Evolutionary conservation across 352 stramenopile genomes (phyloP).

Genomic region (Phytophthora pinifolia): DNA sequence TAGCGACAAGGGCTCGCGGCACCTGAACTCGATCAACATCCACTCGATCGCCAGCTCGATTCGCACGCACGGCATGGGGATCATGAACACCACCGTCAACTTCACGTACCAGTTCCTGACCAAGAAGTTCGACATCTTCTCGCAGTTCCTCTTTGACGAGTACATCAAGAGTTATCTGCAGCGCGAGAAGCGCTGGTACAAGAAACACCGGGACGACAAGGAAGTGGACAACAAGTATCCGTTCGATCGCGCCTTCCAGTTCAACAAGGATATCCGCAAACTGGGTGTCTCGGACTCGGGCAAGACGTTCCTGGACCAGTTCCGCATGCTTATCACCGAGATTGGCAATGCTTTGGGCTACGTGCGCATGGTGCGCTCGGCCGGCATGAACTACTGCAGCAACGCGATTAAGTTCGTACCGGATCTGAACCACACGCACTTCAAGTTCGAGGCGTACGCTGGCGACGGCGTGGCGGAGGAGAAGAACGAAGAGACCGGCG

Average conservation of each 20-base stretch:
- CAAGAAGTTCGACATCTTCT: constrained; percentile 91
- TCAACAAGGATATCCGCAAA: constrained; percentile 92
- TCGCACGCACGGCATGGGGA: constrained; percentile 94
- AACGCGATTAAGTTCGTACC: constrained; percentile 93
- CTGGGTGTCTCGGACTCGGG: constrained; percentile 83
- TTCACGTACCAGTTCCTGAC: constrained; percentile 95
- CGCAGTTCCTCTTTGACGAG: constrained; percentile 93
- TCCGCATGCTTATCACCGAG: constrained; percentile 90
- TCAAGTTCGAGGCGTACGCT: constrained; percentile 77
- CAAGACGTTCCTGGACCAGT: constrained; percentile 90
- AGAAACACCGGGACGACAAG: constrained; percentile 89
- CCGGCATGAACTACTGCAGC: constrained; percentile 92
- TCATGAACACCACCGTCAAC: constrained; percentile 96
- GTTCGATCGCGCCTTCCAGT: constrained; percentile 89
- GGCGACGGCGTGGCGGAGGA: constrained; percentile 59
- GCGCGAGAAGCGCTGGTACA: constrained; percentile 93
- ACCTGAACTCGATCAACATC: constrained; percentile 94
- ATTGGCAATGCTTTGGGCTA: constrained; percentile 94
- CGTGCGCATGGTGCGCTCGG: constrained; percentile 92
- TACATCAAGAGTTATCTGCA: constrained; percentile 94
- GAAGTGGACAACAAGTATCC: constrained; percentile 94
- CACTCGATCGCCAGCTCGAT: constrained; percentile 91
- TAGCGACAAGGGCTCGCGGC: constrained; percentile 90
- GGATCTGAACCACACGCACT: constrained; percentile 87
- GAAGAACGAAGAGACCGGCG: constrained; percentile 59